Base-by-base conservation (phyloP, 2,329 filamentous ascomycete species). In the Ilyonectria robusta region DNA sequence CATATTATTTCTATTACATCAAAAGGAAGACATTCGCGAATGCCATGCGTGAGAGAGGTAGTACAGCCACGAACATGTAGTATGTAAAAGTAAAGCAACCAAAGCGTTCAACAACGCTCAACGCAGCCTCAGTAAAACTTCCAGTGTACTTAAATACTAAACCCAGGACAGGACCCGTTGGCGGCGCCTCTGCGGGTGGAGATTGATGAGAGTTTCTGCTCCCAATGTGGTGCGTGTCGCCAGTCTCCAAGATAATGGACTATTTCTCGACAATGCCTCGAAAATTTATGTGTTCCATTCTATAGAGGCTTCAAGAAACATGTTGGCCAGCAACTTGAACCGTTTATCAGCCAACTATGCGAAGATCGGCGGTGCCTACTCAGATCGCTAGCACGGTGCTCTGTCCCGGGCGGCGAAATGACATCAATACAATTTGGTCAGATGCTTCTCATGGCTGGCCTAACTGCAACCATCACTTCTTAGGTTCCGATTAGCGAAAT, bases 391-490 rank as follows among this genome's bases (percentile, higher is more conserved):
- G 15, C 29, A 11, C 54, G 87, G 51, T 88, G 89, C 70, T 88
- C 88, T 67, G 85, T 84, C 0, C 87, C 87, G 0, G 83, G 83
- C 0, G 87, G 85, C 54, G 86, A 86, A 71, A 85, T 86, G 0
- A 89, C 88, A 65, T 87, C 87, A 0, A 87, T 89, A 4, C 87
- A 89, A 67, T 89, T 89, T 70, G 87, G 89, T 71, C 87, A 89
- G 77, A 88, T 86, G 33, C 89, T 89, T 71, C 75, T 89, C 60
- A 75, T 86, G 2, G 75, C 87, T 72, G 87, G 86, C 1, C 86
- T 87, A 59, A 84, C 85, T 2, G 87, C 85, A 0, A 83, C 81
- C 54, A 78, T 88, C 1, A 89, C 87, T 13, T 86, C 85, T 0
- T 89, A 87, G 87, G 84, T 89, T 0, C 85, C 86, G 0, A 86